These are phyloP conservation scores for Cephalotrichum gorgonifer DNA, from an alignment of 2,329 filamentous ascomycete species.

Conservation along the genomic window DNA sequence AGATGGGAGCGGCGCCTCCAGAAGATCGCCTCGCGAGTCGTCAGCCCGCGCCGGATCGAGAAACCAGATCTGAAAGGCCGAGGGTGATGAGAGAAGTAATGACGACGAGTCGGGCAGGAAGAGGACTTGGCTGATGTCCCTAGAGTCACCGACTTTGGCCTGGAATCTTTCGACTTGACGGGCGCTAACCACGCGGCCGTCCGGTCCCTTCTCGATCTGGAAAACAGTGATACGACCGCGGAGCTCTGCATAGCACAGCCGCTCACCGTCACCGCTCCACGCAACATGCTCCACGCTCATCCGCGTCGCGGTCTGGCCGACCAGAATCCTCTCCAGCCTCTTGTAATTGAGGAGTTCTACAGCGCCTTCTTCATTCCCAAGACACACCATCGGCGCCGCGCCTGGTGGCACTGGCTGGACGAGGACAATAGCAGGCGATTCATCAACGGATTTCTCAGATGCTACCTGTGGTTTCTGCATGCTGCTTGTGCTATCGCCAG, in stretches of 20 bases:
- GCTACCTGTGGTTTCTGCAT: background rate
- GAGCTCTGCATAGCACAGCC: background rate
- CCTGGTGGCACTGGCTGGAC: background rate
- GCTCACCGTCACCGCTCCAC: background rate
- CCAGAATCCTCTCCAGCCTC: background rate
- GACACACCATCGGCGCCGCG: background rate
- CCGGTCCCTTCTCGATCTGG: background rate
- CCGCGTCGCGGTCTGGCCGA: background rate
- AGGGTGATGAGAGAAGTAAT: background rate
- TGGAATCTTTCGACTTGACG: background rate
- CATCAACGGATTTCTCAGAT: background rate
- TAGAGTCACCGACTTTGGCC: background rate
- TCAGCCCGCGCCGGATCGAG: background rate
- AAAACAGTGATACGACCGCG: background rate
- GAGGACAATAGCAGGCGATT: background rate
- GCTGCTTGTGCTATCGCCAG: background rate
- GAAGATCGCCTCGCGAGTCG: background rate
- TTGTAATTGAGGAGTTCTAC: background rate
- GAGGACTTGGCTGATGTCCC: background rate
- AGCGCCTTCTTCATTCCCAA: background rate
- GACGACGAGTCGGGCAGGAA: background rate
- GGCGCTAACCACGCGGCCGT: background rate
- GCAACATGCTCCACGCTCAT: background rate
- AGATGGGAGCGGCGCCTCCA: background rate
- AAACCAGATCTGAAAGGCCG: background rate